phyloP scores from a whole-genome alignment of 139 green algal species.

The Astrephomene gubernaculifera region DNA sequence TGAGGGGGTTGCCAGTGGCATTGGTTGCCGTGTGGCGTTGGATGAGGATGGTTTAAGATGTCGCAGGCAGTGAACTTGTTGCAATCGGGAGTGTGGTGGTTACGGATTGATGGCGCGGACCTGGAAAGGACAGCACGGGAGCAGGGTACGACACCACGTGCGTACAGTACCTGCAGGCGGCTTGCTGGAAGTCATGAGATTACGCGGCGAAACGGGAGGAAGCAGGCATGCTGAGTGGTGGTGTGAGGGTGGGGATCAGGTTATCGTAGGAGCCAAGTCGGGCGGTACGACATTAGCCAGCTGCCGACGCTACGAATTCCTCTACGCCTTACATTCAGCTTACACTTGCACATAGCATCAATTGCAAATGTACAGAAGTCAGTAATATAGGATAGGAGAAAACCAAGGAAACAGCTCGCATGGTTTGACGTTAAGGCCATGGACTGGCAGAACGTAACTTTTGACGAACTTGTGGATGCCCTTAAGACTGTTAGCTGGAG shows the following conservation, averaged over 20 bases:
- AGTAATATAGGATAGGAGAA: background rate
- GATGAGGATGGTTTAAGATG: too few relatives aligned
- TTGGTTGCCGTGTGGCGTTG: too few relatives aligned
- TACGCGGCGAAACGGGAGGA: background rate
- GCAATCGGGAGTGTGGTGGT: too few relatives aligned
- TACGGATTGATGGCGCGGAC: too few relatives aligned
- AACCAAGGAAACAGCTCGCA: too few relatives aligned
- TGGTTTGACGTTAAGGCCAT: too few relatives aligned
- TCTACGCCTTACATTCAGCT: background rate
- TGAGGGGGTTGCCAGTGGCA: background rate
- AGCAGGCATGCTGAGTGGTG: background rate
- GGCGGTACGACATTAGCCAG: background rate
- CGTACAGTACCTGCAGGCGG: too few relatives aligned
- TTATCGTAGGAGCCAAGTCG: background rate
- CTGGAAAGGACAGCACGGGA: background rate
- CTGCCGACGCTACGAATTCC: background rate
- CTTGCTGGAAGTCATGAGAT: too few relatives aligned
- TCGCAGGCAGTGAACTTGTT: too few relatives aligned
- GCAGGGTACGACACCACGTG: too few relatives aligned
- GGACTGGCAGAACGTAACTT: conserved; percentile 32
- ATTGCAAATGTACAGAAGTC: too few relatives aligned
- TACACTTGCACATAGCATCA: too few relatives aligned
- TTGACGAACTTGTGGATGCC: background rate
- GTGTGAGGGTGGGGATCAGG: background rate
- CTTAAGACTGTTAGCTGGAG: conserved; percentile 14